phyloP scores from a whole-genome alignment of 331 rosid genomes.

The Arachis monticola region DNA sequence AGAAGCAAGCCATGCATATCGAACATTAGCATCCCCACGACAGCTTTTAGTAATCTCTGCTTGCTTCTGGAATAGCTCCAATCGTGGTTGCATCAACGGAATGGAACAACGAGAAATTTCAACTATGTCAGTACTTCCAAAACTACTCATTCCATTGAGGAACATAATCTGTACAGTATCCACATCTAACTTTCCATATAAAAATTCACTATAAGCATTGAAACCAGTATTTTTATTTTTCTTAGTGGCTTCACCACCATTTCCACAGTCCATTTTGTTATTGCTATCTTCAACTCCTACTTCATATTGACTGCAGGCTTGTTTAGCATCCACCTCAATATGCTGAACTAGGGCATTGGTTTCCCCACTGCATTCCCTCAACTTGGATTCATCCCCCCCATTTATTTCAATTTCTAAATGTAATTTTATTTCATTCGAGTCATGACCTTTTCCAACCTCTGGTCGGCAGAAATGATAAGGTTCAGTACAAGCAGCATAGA shows the following conservation, averaged over 20 bases:
- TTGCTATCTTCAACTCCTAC: constrained; percentile 63
- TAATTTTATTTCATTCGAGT: constrained; percentile 62
- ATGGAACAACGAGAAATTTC: constrained; percentile 54
- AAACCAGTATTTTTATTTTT: constrained; percentile 47
- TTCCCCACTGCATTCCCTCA: constrained; percentile 72
- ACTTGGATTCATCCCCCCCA: constrained; percentile 48
- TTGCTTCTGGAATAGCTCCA: constrained; percentile 79
- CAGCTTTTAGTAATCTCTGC: constrained; percentile 58
- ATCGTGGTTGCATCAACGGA: constrained; percentile 48
- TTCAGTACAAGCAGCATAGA: constrained; percentile 37
- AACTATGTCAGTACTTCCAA: constrained; percentile 49
- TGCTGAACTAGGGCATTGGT: constrained; percentile 59
- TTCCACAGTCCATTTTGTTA: constrained; percentile 43
- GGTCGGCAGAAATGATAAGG: constrained; percentile 35
- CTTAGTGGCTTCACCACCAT: constrained; percentile 50
- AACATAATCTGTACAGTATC: constrained; percentile 67
- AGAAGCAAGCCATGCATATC: constrained; percentile 76
- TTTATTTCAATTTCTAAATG: constrained; percentile 79
- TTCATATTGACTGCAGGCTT: constrained; percentile 41
- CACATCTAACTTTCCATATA: constrained; percentile 48
- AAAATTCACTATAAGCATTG: constrained; percentile 44
- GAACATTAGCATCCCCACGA: constrained; percentile 76
- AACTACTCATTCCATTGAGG: constrained; percentile 51
- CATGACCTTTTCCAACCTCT: constrained; percentile 34
- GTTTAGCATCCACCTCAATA: constrained; percentile 49